Percentiles rank a stretch among this genome's conserved stretches.
phyloP scores from a whole-genome alignment of 2,329 filamentous ascomycete species.

The Aspergillus thermomutatus region DNA sequence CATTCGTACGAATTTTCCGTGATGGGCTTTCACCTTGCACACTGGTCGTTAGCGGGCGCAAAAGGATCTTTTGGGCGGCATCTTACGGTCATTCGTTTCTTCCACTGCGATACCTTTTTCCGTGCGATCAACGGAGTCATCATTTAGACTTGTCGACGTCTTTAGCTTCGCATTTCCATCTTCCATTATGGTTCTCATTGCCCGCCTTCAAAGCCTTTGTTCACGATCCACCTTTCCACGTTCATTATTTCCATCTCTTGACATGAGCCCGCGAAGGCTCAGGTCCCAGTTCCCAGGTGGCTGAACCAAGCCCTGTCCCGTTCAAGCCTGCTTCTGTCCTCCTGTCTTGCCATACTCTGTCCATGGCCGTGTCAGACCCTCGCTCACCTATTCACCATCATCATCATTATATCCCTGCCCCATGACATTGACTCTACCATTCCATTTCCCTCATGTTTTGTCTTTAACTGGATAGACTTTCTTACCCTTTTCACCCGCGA shows the following conservation, averaged over 20 bases:
- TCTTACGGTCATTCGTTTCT: constrained; percentile 18
- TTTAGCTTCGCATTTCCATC: neutral
- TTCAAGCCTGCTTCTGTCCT: no score
- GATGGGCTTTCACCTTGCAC: constrained; percentile 25
- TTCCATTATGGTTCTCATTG: neutral
- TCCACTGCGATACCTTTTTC: constrained; percentile 9
- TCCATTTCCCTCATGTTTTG: no score
- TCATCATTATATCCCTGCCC: no score
- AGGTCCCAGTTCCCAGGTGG: neutral
- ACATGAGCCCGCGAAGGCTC: no score
- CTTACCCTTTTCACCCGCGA: no score
- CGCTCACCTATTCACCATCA: no score
- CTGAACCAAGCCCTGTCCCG: neutral
- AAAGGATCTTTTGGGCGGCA: constrained; percentile 31
- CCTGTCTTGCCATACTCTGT: no score
- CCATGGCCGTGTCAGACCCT: no score
- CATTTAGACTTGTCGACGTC: neutral
- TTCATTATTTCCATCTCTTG: neutral
- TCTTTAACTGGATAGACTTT: no score
- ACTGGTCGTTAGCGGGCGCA: constrained; percentile 39
- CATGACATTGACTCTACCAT: no score
- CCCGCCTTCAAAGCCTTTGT: neutral
- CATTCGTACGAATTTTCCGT: constrained; percentile 18
- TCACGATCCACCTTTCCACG: neutral
- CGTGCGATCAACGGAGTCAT: neutral